These are phyloP conservation scores for Clavispora asparagi DNA, from an alignment of 805 yeast species.

Conservation along the genomic window DNA sequence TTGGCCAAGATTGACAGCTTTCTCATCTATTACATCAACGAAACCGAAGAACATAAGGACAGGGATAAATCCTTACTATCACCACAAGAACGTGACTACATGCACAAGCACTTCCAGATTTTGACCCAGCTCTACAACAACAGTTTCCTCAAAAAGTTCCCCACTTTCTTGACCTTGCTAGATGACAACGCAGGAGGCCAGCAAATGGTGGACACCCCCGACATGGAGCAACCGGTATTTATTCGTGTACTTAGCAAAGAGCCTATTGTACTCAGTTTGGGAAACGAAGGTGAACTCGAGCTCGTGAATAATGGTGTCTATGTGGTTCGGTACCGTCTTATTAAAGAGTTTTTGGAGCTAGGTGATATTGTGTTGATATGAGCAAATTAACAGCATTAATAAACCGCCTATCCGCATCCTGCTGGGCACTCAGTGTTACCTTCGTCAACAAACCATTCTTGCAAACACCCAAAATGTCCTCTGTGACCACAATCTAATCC, in stretches of 20 bases:
- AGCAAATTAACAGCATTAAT: neutral
- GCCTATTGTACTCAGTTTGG: slow-evolving; percentile 23
- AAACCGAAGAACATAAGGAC: slow-evolving; percentile 21
- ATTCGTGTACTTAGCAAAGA: slow-evolving; percentile 47
- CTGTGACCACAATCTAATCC: slow-evolving; percentile 76
- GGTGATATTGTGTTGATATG: slow-evolving; percentile 37
- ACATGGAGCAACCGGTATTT: slow-evolving; percentile 72
- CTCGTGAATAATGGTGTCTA: slow-evolving; percentile 59
- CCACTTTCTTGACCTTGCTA: slow-evolving; percentile 61
- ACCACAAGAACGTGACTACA: slow-evolving; percentile 56
- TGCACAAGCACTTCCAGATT: slow-evolving; percentile 61
- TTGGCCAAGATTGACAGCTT: slow-evolving; percentile 68
- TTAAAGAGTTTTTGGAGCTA: slow-evolving; percentile 26
- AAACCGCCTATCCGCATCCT: slow-evolving; percentile 44
- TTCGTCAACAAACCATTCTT: slow-evolving; percentile 68
- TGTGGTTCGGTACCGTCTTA: slow-evolving; percentile 58
- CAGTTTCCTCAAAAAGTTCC: slow-evolving; percentile 63
- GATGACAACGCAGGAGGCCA: slow-evolving; percentile 62
- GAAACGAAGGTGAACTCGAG: slow-evolving; percentile 24
- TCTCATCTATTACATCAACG: slow-evolving; percentile 52
- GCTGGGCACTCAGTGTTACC: slow-evolving; percentile 72
- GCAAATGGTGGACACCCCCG: slow-evolving; percentile 78
- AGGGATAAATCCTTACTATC: slow-evolving; percentile 35
- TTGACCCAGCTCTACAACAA: slow-evolving; percentile 60
- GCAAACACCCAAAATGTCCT: slow-evolving; percentile 78